These are phyloP conservation scores for Scheffersomyces stipitis DNA, from an alignment of 805 yeast genomes.

Conservation along the genomic window DNA sequence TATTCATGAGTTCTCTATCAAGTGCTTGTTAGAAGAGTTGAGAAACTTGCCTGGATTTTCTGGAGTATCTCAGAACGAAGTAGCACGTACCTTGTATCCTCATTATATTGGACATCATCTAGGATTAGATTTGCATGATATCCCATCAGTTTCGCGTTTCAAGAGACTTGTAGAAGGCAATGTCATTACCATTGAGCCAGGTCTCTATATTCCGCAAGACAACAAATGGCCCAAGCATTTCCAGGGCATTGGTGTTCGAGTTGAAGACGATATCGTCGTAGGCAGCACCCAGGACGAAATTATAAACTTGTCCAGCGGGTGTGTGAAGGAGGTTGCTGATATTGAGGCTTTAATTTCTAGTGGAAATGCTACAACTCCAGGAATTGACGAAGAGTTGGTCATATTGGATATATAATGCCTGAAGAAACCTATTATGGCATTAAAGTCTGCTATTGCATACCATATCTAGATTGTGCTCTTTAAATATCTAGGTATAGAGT, in stretches of 20 bases:
- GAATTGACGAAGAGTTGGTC: conserved; percentile 34
- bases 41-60: conserved; percentile 67
- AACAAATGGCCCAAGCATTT: conserved; percentile 74
- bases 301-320: conserved; percentile 66
- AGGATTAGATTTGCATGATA: conserved; percentile 89
- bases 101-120: conserved; percentile 95
- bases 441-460: too few relatives aligned
- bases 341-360: conserved; percentile 63
- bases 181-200: conserved; percentile 95
- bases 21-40: conserved; percentile 59
- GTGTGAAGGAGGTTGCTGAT: conserved; percentile 83
- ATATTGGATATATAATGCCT: conserved; percentile 24
- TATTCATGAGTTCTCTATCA: conserved; percentile 69
- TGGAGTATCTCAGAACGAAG: conserved; percentile 49
- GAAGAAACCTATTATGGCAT: too few relatives aligned
- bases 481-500: too few relatives aligned
- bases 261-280: conserved; percentile 90
- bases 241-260: conserved; percentile 88
- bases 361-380: conserved; percentile 55
- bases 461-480: too few relatives aligned
- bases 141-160: conserved; percentile 61
- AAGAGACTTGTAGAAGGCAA: conserved; percentile 61
- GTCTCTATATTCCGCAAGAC: conserved; percentile 80
- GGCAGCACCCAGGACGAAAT: conserved; percentile 57
- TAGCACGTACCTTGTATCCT: conserved; percentile 64